Conservation (phyloP, 1,284 basidiomycete genomes). For the Cryptococcus maquisensis region DNA sequence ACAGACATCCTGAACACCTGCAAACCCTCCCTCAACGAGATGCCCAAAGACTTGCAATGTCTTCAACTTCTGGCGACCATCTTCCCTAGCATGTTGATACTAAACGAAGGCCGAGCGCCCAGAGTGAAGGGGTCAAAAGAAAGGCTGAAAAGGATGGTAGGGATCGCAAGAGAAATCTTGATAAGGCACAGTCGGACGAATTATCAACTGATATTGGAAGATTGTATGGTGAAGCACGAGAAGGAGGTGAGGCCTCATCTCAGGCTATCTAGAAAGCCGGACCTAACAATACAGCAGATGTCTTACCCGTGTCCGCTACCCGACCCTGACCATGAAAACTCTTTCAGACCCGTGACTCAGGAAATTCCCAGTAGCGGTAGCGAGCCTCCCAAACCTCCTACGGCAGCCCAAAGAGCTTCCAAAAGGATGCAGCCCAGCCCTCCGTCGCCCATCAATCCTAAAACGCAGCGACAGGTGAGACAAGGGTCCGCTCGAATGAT, state of each 20-base stretch:
- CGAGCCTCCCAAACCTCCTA: not conserved
- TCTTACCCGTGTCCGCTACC: no score
- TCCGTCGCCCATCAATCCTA: not conserved
- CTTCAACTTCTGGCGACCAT: constrained; percentile 12
- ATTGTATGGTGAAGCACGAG: not conserved
- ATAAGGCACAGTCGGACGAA: constrained; percentile 21
- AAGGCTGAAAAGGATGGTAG: constrained; percentile 16
- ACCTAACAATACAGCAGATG: no score
- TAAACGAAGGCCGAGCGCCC: not conserved
- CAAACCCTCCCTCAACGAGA: not conserved
- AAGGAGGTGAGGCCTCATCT: no score
- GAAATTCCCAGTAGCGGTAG: not conserved
- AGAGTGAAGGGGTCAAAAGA: constrained; percentile 5
- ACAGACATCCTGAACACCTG: constrained; percentile 40
- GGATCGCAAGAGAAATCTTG: constrained; percentile 24
- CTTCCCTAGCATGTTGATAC: constrained; percentile 15
- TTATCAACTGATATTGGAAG: constrained; percentile 12
- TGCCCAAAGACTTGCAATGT: constrained; percentile 8
- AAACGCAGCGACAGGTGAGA: constrained; percentile 51
- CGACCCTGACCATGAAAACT: no score
- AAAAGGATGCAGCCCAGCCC: no score
- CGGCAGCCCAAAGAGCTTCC: no score
- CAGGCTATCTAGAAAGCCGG: no score
- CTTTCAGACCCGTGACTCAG: not conserved
- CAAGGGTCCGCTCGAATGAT: not conserved